phyloP scores from a whole-genome alignment of 148 eudicot genomes.

The Persicaria maculosa region DNA sequence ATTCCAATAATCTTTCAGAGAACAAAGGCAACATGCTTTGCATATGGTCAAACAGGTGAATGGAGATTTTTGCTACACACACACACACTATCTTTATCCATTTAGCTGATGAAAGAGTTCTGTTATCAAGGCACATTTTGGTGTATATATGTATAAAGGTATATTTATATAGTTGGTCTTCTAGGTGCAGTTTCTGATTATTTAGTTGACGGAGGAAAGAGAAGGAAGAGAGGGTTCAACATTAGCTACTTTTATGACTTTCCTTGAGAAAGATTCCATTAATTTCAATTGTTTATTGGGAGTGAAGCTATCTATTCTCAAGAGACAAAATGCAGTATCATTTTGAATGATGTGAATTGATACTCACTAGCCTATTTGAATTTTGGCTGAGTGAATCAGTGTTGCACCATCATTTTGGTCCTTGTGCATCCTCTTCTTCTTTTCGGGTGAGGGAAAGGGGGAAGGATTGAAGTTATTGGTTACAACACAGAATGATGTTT shows the following conservation, averaged over 20 bases:
- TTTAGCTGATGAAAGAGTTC: neutral
- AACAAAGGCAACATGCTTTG: slow-evolving; percentile 98
- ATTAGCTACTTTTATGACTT: neutral
- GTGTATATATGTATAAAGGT: neutral
- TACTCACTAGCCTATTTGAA: neutral
- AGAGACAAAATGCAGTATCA: neutral
- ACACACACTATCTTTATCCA: neutral
- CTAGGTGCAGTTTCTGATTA: neutral
- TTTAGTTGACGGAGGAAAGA: neutral
- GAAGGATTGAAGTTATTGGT: neutral
- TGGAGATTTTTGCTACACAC: slow-evolving; percentile 13
- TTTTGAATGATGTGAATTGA: neutral
- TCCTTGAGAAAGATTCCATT: neutral
- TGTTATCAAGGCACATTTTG: slow-evolving; percentile 6
- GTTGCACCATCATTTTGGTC: neutral
- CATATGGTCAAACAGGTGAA: slow-evolving; percentile 97
- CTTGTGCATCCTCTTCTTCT: neutral
- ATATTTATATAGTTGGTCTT: neutral
- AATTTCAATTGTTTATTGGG: neutral
- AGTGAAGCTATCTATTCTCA: neutral
- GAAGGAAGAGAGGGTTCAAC: neutral
- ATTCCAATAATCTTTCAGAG: slow-evolving; percentile 87
- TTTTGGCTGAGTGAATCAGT: neutral
- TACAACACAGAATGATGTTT: neutral
- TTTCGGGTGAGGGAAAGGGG: neutral